Evolutionary conservation across 441 rosid species (phyloP), one percentile per base, ranked within the genome.

Genomic region (Daphne laureola): DNA sequence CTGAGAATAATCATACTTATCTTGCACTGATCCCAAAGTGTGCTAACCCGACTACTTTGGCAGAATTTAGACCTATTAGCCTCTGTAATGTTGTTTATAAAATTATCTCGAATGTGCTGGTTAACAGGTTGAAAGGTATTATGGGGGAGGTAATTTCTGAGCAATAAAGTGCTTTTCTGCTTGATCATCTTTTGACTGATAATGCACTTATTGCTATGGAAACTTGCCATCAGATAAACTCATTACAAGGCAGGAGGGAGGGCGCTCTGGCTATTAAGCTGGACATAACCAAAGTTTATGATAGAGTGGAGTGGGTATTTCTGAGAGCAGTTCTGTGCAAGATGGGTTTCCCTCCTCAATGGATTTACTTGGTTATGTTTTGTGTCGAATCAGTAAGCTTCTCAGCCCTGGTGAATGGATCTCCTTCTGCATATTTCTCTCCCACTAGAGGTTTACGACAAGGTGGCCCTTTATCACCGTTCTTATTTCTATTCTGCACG

Each of bases 241-340:
- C 1, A 17, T 9, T 16, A 3, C 5, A 18, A 5, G 9, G 26
- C 4, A 25, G 23, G 4, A 18, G 9, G 4, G 1, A 14, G 16
- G 16, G 49, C 12, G 25, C 17, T 3, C 7, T 47, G 13, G 16
- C 45, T 14, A 12, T 55, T 2, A 61, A 61, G 31, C 5, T 46
- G 6, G 52, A 57, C 31, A 57, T 57, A 12, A 9, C 16, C 27
- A 56, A 57, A 14, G 61, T 44, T 14, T 57, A 57, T 14, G 53
- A 57, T 15, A 18, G 43, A 23, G 43, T 57, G 0, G 53, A 57
- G 12, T 57, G 43, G 23, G 13, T 5, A 2, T 46, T 46, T 14
- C 9, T 57, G 2, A 14, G 16, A 17, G 41, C 3, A 12, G n/a
- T 46, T 1, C 0, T 57, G 44, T 11, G 0, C 3, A 46, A 46